Percentiles rank a stretch among this genome's conserved stretches.
Evolutionary conservation across 805 yeast genomes (phyloP).

Genomic region (Schizosaccharomyces pombe): ASM294v3 CU329670.1:747001-747500

Average conservation of each 20-base stretch:
- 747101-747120: no score
- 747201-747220: background rate
- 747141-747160: background rate
- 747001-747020: no score
- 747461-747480: constrained; percentile 3
- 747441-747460: constrained; percentile 1
- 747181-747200: background rate
- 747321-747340: background rate
- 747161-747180: background rate
- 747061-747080: no score
- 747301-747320: background rate
- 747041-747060: no score
- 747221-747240: background rate
- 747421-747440: background rate
- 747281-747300: background rate
- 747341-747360: background rate
- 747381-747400: background rate
- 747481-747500: background rate
- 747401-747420: constrained; percentile 4
- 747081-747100: no score
- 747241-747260: no score
- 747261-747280: background rate
- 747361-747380: background rate
- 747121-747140: no score
- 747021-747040: no score